Evolutionary conservation across 192 early-diverging fungal species (phyloP), one percentile per base, ranked within the genome.

Genomic region (Endogone sp.): DNA sequence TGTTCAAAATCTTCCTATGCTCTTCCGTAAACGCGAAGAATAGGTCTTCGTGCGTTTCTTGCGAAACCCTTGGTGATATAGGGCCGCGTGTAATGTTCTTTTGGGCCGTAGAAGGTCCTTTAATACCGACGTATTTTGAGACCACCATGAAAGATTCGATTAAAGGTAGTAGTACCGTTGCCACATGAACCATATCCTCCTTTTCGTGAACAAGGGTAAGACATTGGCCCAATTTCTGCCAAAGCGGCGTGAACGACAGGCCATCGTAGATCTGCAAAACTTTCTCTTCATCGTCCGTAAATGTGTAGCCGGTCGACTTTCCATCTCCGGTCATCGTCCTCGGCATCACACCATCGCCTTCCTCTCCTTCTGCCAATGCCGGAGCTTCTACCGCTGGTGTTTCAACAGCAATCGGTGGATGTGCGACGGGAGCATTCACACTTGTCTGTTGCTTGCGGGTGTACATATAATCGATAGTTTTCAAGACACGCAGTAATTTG

Each of bases 71-170:
- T 22, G 68, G 59, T 31, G 74, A 66, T 28, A 20, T 20, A 65
- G 22, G 8, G 59, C 25, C 23, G 8, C 25, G 22, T 29, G 22
- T 29, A 25, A 26, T 29, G 8, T 4, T 20, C 27, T 60, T 60
- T n/a, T 60, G 23, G 26, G 59, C 62, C 20, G 57, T 25, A 24
- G 37, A 26, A 23, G 56, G 31, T 2, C 68, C 75, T 63, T 79
- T 74, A 44, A 80, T 71, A 49, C 76, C 78, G n/a, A 91, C 90
- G 37, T 95, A 94, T 84, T 94, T 96, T 37, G 92, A 95, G 20
- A 99, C 91, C 23, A 99, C 97, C 96, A 99, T 96, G 68, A 97
- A 96, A 4, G 94, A 91, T 82, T 99, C 97, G 71, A 99, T 96
- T 25, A 95, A 73, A 21, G 97, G 97, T 57, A 99, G 76, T 4